Base-by-base conservation (phyloP, 768 basidiomycete species). In the Gloeopeniophorella convolvens region DNA sequence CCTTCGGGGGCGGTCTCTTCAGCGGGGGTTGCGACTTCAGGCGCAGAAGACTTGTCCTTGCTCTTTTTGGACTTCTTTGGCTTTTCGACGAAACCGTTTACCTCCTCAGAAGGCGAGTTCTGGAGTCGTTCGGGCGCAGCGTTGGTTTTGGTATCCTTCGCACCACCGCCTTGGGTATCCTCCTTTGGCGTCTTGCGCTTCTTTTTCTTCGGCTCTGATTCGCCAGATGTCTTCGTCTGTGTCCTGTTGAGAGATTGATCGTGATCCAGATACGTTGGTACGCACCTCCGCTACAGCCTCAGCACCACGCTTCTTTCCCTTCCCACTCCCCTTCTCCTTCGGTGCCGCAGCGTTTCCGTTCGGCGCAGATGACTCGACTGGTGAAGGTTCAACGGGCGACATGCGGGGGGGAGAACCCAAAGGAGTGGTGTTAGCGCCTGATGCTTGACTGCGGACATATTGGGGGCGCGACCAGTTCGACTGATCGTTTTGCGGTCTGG, bases 361-460 rank as follows among this genome's bases (percentile, higher is more conserved):
- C 15, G 31, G 39, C 12, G 50, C 24, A 9, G 43, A 44, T 18
- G 51, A 51, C 18, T 60, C 31, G 30, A 45, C 52, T 45, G 65
- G 59, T 26, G 64, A 51, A n/a, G 65, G 60, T 41, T 58, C 55
- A 44, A 70, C 55, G 23, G 77, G 70, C 36, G 72, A 71, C 73
- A 76, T 76, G 60, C 75, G 73, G 31, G 52, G 59, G 7, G 83
- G 79, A 13, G 79, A 74, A 47, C 87, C 87, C 47, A 90, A 68
- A 33, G 85, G 87, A 27, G 77, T 84, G 60, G 65, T 75, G 59
- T 90, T 90, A 60, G 84, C 78, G 54, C 87, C 87, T 37, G 82
- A 82, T 2, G 64, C 68, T 34, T 45, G 42, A 47, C 36, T 46
- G 31, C 50, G 57, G 30, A 43, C 26, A 33, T 44, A 41, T 40